Evolutionary conservation across 2,329 filamentous ascomycete species (phyloP), one percentile per base, ranked within the genome.

Genomic region (Fusarium oxysporum): DNA sequence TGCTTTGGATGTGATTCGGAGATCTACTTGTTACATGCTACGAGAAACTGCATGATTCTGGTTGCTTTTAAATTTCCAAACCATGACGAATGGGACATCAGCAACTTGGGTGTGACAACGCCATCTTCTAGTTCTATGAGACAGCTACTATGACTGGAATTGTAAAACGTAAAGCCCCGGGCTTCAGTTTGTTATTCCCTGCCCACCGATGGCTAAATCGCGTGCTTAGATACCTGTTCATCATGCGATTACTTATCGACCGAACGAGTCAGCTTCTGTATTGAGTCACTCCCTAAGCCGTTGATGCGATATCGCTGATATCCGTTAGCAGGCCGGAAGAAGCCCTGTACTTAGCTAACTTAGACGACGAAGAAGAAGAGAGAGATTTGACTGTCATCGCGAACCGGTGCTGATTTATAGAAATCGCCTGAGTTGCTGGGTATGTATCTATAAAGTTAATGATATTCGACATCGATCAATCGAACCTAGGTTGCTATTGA

Each of bases 321-420:
- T 13, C 9, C 4, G 3, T 17, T n/a, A 5, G 14, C 5, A 35
- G 8, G 12, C 30, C 2, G 7, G 2, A 16, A 6, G 16, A 47
- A 17, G 30, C 5, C 7, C 28, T 32, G 14, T 5, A 8, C 28
- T 16, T 1, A 10, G 2, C 2, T 2, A 5, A 9, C 17, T 14
- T 14, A 5, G 9, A 17, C 13, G 7, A 21, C 10, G 4, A 30
- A 9, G 14, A 12, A 25, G 3, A 37, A 12, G 4, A 23, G 21
- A 8, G 3, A 35, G 8, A 8, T 2, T 8, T 8, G 17, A 8
- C 17, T 21, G 1, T 2, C 3, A 23, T 33, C 6, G 2, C 8
- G 6, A 19, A 23, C 0, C 1, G 7, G 2, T 11, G 5, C 9
- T 19, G 3, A 10, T 9, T 2, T 23, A 21, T 7, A n/a, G 13